Base-by-base conservation (phyloP, 2,329 filamentous ascomycete genomes). In the Rhytidhysteron rufulum region DNA sequence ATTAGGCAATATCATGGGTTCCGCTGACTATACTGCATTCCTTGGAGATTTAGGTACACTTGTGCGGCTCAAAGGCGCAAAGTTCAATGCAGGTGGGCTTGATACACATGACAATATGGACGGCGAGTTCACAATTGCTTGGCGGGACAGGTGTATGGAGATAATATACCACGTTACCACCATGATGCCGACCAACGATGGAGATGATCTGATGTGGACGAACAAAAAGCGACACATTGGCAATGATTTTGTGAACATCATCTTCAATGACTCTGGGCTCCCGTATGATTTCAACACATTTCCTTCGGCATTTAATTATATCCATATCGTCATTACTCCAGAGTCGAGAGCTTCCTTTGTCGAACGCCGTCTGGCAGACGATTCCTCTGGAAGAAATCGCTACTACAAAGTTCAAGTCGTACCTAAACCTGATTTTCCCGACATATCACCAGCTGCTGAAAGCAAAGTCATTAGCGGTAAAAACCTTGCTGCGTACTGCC, bases 181-280 rank as follows among this genome's bases (percentile, higher is more conserved):
- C 4, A 89, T 97, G 75, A 98, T 98, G 93, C 93, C 93, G 1
- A 95, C 88, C 8, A 79, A 94, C 58, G 71, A 84, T 11, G 81
- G 88, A 39, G 76, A 80, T 21, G 89, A 95, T 54, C 77, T 80
- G 46, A 88, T 85, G 18, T 60, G 65, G 57, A 82, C 84, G 46
- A 77, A 81, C 62, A 98, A 98, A 72, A 98, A 98, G 67, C 78
- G 83, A 3, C 94, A 97, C 58, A 93, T 97, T 45, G 93, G 93
- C 42, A 98, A 98, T 59, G 93, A 97, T 65, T 95, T 88, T 63
- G 93, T 98, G 60, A 97, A 95, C 61, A 95, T 98, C 53, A 85
- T 98, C 42, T 98, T 94, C 75, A 98, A 98, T 63, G 88, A 95
- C 57, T 96, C 90, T 2, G 91, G 93, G n/a, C 66, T 83, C 34